Conservation (phyloP, 1,139 yeast genomes). For the Sugiyamaella paludigena region DNA sequence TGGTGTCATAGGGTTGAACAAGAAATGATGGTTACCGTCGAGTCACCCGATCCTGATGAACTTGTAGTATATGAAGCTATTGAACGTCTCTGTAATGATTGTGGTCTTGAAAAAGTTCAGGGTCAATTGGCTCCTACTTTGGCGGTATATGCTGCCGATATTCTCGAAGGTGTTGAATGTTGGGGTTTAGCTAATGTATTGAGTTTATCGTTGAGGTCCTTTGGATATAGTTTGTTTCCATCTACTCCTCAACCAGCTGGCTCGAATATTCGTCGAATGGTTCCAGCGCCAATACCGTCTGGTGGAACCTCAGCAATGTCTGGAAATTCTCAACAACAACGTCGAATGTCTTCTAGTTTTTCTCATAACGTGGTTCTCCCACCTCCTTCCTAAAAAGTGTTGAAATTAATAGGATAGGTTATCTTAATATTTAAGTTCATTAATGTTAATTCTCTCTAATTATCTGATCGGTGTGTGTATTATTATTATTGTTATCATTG, state of each 20-base stretch:
- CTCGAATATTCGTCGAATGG: slow-evolving; percentile 2
- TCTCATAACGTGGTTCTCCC: slow-evolving; percentile 4
- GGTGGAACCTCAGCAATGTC: no score
- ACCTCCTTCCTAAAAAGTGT: neutral
- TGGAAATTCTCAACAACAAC: neutral
- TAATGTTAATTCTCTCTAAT: no score
- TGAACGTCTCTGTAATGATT: slow-evolving; percentile 27
- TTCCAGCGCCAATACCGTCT: neutral
- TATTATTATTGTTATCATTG: no score
- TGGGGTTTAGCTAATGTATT: slow-evolving; percentile 35
- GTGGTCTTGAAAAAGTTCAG: slow-evolving; percentile 28
- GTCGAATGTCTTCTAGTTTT: slow-evolving; percentile 2
- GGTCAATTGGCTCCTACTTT: slow-evolving; percentile 31
- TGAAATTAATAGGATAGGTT: no score
- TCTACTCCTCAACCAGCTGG: slow-evolving; percentile 11
- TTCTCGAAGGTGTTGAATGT: slow-evolving; percentile 31
- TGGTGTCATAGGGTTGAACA: slow-evolving; percentile 37
- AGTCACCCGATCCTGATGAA: slow-evolving; percentile 24
- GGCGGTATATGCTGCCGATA: slow-evolving; percentile 33
- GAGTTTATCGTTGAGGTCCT: slow-evolving; percentile 29
- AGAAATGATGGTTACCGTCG: slow-evolving; percentile 19
- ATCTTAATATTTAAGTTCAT: no score
- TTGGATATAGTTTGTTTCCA: slow-evolving; percentile 28
- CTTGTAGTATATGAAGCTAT: slow-evolving; percentile 24
- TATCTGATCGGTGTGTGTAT: no score